phyloP scores from a whole-genome alignment of 768 basidiomycete genomes.

The Kwoniella heveanensis region DNA sequence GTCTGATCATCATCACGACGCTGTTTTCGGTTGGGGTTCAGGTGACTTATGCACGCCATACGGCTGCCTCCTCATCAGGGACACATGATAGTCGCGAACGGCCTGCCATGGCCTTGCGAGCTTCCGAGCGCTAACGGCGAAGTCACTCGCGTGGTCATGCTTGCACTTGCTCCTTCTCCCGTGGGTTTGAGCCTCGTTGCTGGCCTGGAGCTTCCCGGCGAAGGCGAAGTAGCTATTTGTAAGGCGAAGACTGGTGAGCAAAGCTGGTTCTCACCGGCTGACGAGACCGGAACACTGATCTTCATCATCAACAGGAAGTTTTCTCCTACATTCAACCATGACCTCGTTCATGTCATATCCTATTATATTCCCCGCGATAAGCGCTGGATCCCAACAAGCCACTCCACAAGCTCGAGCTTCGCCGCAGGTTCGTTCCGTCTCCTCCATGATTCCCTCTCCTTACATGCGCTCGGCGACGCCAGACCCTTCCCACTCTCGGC shows the following conservation, averaged over 20 bases:
- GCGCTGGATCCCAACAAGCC: background rate
- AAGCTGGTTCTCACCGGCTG: too few relatives aligned
- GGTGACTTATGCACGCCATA: slow-evolving; percentile 1
- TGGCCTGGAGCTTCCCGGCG: slow-evolving; percentile 42
- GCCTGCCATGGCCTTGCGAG: slow-evolving; percentile 44
- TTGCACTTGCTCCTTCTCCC: background rate
- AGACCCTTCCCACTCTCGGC: slow-evolving; percentile 5
- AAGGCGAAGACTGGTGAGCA: slow-evolving; percentile 1
- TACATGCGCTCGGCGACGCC: slow-evolving; percentile 11
- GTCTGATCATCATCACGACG: slow-evolving; percentile 9
- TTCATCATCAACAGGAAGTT: slow-evolving; percentile 11
- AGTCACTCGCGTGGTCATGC: slow-evolving; percentile 40
- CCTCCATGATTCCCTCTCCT: slow-evolving; percentile 11
- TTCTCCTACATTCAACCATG: slow-evolving; percentile 33
- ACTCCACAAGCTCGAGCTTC: slow-evolving; percentile 4
- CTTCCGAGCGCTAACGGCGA: slow-evolving; percentile 47
- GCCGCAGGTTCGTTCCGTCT: slow-evolving; percentile 20
- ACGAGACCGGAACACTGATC: slow-evolving; percentile 12
- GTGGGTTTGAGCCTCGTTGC: slow-evolving; percentile 16
- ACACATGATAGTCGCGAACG: slow-evolving; percentile 30
- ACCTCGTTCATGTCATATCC: slow-evolving; percentile 37
- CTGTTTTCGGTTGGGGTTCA: background rate
- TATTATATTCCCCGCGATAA: slow-evolving; percentile 24
- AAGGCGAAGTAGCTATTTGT: slow-evolving; percentile 33
- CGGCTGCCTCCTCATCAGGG: slow-evolving; percentile 2